Conservation (phyloP, 1,139 yeast species). For the Pichia sp. region DNA sequence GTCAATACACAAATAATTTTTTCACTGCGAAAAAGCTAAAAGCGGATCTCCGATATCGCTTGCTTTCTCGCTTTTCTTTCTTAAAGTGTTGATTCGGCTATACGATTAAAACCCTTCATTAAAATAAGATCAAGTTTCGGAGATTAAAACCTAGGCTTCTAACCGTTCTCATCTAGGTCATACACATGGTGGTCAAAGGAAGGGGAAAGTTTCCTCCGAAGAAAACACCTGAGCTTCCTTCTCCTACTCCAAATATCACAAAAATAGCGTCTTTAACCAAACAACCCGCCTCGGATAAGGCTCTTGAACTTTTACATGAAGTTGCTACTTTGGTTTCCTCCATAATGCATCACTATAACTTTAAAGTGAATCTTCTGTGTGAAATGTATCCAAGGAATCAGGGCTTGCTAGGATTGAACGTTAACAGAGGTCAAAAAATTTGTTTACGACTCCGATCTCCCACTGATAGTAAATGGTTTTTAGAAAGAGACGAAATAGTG, state of each 20-base stretch:
- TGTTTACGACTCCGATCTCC: conserved; percentile 66
- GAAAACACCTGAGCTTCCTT: conserved; percentile 24
- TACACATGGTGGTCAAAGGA: conserved; percentile 23
- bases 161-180: background rate
- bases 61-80: too few species aligned
- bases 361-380: conserved; percentile 63
- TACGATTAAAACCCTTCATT: too few species aligned
- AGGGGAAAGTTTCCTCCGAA: conserved; percentile 16
- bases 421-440: conserved; percentile 77
- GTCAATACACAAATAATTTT: too few species aligned
- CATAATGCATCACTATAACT: conserved; percentile 61
- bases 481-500: conserved; percentile 62
- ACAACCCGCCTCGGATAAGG: conserved; percentile 52
- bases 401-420: conserved; percentile 72
- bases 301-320: conserved; percentile 54
- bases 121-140: too few species aligned
- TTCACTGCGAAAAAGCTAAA: too few species aligned
- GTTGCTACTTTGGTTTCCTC: conserved; percentile 67
- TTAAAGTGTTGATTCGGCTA: too few species aligned
- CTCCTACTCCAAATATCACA: conserved; percentile 48
- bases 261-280: conserved; percentile 55
- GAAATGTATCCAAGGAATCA: conserved; percentile 82
- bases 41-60: too few species aligned
- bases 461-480: conserved; percentile 51
- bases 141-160: too few species aligned